Percentiles rank a stretch among this genome's conserved stretches.
Evolutionary conservation across 164 flowering plant genomes (phyloP).

Genomic region (Platanus orientalis): DNA sequence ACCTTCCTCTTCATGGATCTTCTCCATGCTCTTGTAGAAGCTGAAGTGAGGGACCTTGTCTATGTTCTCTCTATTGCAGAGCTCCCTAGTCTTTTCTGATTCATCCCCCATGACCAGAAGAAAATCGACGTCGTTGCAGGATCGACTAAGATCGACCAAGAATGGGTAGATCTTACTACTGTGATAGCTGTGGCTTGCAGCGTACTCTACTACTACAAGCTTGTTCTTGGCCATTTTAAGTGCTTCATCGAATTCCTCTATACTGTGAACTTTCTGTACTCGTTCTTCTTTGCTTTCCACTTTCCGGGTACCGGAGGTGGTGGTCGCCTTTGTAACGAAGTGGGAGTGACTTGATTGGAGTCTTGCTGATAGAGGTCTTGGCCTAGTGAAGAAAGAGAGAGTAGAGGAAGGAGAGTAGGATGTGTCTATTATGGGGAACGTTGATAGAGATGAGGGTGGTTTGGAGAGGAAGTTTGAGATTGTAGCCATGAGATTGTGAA

Average conservation of each 20-base stretch:
- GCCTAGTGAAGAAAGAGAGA: constrained; percentile 15
- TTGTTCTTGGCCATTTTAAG: constrained; percentile 52
- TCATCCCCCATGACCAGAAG: constrained; percentile 88
- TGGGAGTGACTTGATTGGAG: constrained; percentile 2
- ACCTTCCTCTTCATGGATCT: constrained; percentile 84
- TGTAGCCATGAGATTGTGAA: constrained; percentile 34
- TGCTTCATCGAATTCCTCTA: constrained; percentile 69
- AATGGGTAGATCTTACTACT: constrained; percentile 78
- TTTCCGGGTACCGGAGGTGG: constrained; percentile 28
- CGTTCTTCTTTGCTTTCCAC: constrained; percentile 40
- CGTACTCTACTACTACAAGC: constrained; percentile 87
- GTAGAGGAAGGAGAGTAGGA: constrained; percentile 7
- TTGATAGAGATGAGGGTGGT: constrained; percentile 21
- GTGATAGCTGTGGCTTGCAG: constrained; percentile 47
- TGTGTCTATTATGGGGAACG: constrained; percentile 12
- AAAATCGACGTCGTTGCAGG: constrained; percentile 83
- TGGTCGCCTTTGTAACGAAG: constrained; percentile 24
- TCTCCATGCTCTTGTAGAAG: constrained; percentile 81
- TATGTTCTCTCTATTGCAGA: constrained; percentile 70
- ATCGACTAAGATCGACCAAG: constrained; percentile 79
- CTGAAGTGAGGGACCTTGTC: constrained; percentile 80
- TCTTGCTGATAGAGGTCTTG: constrained; percentile 11
- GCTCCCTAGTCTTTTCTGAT: constrained; percentile 51
- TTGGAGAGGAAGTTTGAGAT: constrained; percentile 34
- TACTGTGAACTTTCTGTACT: constrained; percentile 59